Evolutionary conservation across 176 grass and related monocot genomes (phyloP).

Genomic region (Avena eriantha): DNA sequence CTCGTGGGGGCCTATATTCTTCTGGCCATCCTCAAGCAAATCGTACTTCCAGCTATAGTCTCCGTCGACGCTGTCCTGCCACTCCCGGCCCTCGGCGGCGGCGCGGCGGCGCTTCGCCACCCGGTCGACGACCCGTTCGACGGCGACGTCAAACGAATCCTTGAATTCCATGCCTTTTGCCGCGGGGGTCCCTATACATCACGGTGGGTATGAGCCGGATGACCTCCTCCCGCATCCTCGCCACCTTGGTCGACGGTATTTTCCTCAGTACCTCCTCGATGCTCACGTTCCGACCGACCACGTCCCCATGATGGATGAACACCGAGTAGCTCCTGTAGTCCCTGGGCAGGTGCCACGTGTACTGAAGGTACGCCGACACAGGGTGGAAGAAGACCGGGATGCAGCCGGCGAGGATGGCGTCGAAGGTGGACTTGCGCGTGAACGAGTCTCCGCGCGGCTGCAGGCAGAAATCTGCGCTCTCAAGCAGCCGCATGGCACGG

Average conservation of each 20-base stretch:
- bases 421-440: constrained; percentile 50
- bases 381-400: constrained; percentile 78
- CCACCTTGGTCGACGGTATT: constrained; percentile 11
- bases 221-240: constrained; percentile 20
- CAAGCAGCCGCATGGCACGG: background rate
- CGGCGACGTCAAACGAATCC: constrained; percentile 42
- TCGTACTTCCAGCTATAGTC: constrained; percentile 38
- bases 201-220: constrained; percentile 38
- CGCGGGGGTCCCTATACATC: constrained; percentile 27
- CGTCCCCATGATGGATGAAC: constrained; percentile 28
- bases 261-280: constrained; percentile 10
- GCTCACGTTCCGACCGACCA: constrained; percentile 9
- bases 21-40: constrained; percentile 34
- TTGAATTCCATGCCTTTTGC: background rate
- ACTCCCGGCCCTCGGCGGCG: background rate
- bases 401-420: constrained; percentile 75
- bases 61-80: constrained; percentile 10
- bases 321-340: constrained; percentile 31
- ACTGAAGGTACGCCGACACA: constrained; percentile 30
- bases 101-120: constrained; percentile 26
- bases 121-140: constrained; percentile 22
- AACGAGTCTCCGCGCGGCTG: background rate
- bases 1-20: constrained; percentile 1
- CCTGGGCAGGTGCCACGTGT: constrained; percentile 29
- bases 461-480: constrained; percentile 12